These are phyloP conservation scores for Juglanconis sp. DNA, from an alignment of 2,329 filamentous ascomycete species.

Conservation along the genomic window DNA sequence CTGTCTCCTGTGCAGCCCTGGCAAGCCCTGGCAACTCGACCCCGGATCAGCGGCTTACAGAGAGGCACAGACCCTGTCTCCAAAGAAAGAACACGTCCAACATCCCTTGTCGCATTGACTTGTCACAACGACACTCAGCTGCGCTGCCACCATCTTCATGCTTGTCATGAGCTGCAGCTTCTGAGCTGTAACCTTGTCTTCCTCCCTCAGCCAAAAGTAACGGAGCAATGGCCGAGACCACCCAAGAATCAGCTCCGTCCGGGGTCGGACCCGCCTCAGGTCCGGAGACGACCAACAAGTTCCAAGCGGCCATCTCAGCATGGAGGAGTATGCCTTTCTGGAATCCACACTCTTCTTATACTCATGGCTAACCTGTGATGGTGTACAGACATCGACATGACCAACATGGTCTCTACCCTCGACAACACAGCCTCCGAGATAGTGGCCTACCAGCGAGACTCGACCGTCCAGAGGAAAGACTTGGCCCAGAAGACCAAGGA, in stretches of 20 bases:
- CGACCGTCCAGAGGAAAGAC: slow-evolving; percentile 94
- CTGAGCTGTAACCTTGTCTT: slow-evolving; percentile 2
- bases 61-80: background rate
- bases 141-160: slow-evolving; percentile 8
- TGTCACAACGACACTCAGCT: background rate
- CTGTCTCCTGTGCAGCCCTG: too few relatives aligned
- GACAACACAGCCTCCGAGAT: slow-evolving; percentile 95
- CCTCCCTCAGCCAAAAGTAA: background rate
- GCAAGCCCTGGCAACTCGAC: too few relatives aligned
- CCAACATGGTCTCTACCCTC: slow-evolving; percentile 76
- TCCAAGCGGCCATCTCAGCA: slow-evolving; percentile 90
- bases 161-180: slow-evolving; percentile 12
- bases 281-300: slow-evolving; percentile 75
- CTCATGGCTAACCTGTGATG: slow-evolving; percentile 5
- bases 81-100: slow-evolving; percentile 10
- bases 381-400: slow-evolving; percentile 77
- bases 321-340: slow-evolving; percentile 73
- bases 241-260: slow-evolving; percentile 2
- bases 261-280: slow-evolving; percentile 4
- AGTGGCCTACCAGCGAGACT: slow-evolving; percentile 87
- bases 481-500: slow-evolving; percentile 99
- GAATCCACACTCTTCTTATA: slow-evolving; percentile 6
- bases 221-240: slow-evolving; percentile 10
- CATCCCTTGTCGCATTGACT: background rate
- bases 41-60: too few relatives aligned